Evolutionary conservation across 2,329 filamentous ascomycete genomes (phyloP).

Genomic region (Phyllosticta capitalensis): DNA sequence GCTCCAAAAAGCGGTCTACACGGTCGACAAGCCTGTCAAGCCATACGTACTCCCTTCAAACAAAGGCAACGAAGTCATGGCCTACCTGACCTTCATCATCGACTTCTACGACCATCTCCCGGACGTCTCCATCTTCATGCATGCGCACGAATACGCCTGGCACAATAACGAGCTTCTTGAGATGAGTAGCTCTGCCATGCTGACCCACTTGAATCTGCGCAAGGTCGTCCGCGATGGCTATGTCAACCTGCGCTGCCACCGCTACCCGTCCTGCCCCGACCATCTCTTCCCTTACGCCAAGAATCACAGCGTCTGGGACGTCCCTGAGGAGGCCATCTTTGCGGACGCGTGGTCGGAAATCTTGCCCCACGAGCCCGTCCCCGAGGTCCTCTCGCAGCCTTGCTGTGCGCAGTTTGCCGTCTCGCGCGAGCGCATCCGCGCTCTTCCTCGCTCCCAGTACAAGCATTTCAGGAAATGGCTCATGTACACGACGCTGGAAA

Average conservation of each 20-base stretch:
- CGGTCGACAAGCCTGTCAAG: slow-evolving; percentile 11
- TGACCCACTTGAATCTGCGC: slow-evolving; percentile 23
- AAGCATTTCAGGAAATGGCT: slow-evolving; percentile 46
- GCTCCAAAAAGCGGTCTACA: slow-evolving; percentile 20
- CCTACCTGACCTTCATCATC: slow-evolving; percentile 19
- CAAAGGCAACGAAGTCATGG: slow-evolving; percentile 17
- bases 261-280: slow-evolving; percentile 29
- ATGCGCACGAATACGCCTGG: slow-evolving; percentile 11
- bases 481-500: slow-evolving; percentile 38
- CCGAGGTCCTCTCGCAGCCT: slow-evolving; percentile 12
- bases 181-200: slow-evolving; percentile 26
- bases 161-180: slow-evolving; percentile 17
- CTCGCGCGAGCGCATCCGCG: slow-evolving; percentile 12
- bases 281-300: slow-evolving; percentile 28
- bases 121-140: slow-evolving; percentile 16
- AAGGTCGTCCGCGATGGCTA: slow-evolving; percentile 26
- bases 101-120: slow-evolving; percentile 18
- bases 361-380: slow-evolving; percentile 8
- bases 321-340: slow-evolving; percentile 20
- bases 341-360: slow-evolving; percentile 12
- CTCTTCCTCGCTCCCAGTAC: slow-evolving; percentile 38
- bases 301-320: slow-evolving; percentile 46
- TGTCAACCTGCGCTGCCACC: slow-evolving; percentile 31
- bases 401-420: slow-evolving; percentile 16
- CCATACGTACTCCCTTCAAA: slow-evolving; percentile 14